Evolutionary conservation across 2,329 filamentous ascomycete species (phyloP), one percentile per base, ranked within the genome.

Genomic region (Coniochaeta pulveracea): DNA sequence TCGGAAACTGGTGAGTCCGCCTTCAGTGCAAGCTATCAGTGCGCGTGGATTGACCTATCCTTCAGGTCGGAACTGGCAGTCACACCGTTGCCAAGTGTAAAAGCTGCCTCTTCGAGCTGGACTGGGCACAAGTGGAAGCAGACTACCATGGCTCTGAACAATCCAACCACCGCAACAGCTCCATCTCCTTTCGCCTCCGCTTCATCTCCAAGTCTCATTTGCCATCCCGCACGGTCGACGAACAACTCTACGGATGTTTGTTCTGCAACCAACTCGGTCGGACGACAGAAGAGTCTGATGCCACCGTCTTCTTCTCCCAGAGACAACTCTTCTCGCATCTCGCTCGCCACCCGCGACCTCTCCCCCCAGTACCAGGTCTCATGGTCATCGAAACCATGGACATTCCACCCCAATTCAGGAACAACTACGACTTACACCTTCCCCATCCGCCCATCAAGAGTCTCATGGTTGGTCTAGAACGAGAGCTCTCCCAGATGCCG

Each of bases 161-260:
- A 8, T 67, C 61, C 4, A 73, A 64, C 40, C 65, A 64, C 34
- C 54, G 54, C 8, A 58, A 63, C 10, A 56, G 55, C 25, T 57
- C 54, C 6, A 56, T 74, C 27, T 55, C 56, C 5, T 74, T 68
- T 43, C 65, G 70, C 6, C 44, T 72, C 3, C 64, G 70, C 2
- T 66, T 74, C 38, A 57, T 75, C 4, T 66, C 69, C 41, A 75
- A 75, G 47, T 64, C 61, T 33, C 70, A 75, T 44, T 36, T 75
- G 5, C 48, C 60, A 1, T 62, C 65, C 5, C 61, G 60, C 34
- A 55, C 63, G 10, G 52, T 64, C 11, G 69, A 72, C 26, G 69
- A 73, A 38, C 57, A 66, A 33, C 46, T 69, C 27, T 75, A 70
- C 43, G 68, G 56, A 3, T 75, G 70, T 39, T 40, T 69, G 1